Percentiles rank a stretch among this genome's conserved stretches.
Conservation (phyloP, 2,329 filamentous ascomycete genomes). For the Colletotrichum chrysophilum region DNA sequence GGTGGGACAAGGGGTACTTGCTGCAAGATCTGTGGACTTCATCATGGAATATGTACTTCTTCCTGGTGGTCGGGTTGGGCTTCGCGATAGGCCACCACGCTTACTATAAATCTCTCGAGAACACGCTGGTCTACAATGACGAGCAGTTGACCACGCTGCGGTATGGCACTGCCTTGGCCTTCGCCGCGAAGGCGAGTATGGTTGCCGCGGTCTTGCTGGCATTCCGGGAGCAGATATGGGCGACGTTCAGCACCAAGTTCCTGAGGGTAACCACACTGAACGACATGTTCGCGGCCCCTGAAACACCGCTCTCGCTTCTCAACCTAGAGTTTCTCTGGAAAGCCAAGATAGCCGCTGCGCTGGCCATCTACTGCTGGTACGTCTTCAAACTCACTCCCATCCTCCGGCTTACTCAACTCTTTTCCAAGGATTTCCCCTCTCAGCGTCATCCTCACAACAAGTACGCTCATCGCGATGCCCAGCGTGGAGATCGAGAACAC, state of each 20-base stretch:
- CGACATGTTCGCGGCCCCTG: neutral
- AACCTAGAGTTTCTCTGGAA: conserved; percentile 32
- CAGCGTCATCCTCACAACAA: conserved; percentile 41
- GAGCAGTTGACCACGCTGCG: conserved; percentile 37
- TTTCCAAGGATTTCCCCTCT: conserved; percentile 29
- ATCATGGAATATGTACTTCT: conserved; percentile 37
- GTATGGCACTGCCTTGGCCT: conserved; percentile 37
- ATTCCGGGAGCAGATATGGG: conserved; percentile 17
- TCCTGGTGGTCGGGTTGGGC: conserved; percentile 33
- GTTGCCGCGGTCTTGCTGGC: conserved; percentile 32
- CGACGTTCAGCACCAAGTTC: conserved; percentile 21
- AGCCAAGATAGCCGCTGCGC: conserved; percentile 34
- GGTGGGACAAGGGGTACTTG: neutral
- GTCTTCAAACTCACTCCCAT: neutral
- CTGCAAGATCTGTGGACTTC: conserved; percentile 37
- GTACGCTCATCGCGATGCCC: conserved; percentile 32
- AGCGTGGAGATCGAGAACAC: conserved; percentile 25
- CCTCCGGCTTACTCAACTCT: neutral
- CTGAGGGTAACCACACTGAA: neutral
- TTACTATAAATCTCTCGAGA: conserved; percentile 36
- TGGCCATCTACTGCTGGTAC: conserved; percentile 37
- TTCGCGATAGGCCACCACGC: conserved; percentile 37
- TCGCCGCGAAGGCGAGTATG: conserved; percentile 38
- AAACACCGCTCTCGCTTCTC: conserved; percentile 15
- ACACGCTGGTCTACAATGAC: conserved; percentile 25